Percentiles rank a stretch among this genome's conserved stretches.
phyloP scores from a whole-genome alignment of 2,329 filamentous ascomycete species.

The Juglanconis juglandina region DNA sequence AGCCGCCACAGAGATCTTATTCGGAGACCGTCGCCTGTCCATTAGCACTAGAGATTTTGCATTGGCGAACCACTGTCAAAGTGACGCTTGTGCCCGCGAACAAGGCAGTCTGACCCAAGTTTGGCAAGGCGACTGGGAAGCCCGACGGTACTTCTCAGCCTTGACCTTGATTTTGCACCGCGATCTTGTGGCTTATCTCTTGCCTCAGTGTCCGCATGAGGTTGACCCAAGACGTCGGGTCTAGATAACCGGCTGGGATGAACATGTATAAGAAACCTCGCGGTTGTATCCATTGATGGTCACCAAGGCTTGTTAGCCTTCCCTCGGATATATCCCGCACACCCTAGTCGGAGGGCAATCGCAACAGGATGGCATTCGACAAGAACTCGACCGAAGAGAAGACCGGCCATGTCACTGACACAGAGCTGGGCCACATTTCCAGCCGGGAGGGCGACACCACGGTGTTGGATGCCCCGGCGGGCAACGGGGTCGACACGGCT shows the following conservation, averaged over 20 bases:
- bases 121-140: not conserved
- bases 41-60: too few relatives aligned
- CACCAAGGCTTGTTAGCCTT: not conserved
- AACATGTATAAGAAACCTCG: not conserved
- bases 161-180: not conserved
- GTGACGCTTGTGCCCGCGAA: not conserved
- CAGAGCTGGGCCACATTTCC: slow-evolving; percentile 4
- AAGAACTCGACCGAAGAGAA: not conserved
- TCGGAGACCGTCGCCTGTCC: not conserved
- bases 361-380: not conserved
- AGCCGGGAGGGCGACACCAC: slow-evolving; percentile 6
- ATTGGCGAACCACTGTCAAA: not conserved
- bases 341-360: not conserved
- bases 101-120: not conserved
- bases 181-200: not conserved
- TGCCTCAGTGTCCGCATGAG: not conserved
- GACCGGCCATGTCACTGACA: not conserved
- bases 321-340: not conserved
- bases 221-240: not conserved
- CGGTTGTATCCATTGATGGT: not conserved
- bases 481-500: slow-evolving; percentile 15
- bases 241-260: not conserved
- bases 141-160: too few relatives aligned
- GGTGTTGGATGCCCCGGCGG: not conserved
- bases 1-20: not conserved